Conservation (phyloP, 768 basidiomycete genomes). For the Suillus clintonianus region DNA sequence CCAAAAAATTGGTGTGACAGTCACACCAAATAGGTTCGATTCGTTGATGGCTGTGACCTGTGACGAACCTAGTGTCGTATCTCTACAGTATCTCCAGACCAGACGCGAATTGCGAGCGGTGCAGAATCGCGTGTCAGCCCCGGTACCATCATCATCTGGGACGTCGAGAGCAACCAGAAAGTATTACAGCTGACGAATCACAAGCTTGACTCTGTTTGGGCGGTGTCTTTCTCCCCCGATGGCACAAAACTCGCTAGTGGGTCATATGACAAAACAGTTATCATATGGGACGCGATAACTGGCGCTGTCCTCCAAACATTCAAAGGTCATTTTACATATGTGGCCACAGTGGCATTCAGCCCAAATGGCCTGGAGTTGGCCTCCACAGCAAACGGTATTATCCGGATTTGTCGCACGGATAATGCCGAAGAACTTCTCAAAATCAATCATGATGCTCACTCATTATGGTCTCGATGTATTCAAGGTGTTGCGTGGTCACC, state of each 20-base stretch:
- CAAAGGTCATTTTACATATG: neutral
- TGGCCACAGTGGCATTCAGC: neutral
- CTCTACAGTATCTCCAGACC: conserved; percentile 8
- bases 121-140: no score
- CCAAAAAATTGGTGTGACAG: no score
- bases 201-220: conserved; percentile 19
- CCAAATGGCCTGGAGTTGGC: conserved; percentile 10
- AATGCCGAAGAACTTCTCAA: neutral
- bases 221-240: conserved; percentile 43
- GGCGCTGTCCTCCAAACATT: neutral
- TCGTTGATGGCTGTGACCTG: no score
- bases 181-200: neutral
- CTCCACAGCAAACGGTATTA: neutral
- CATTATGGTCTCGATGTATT: no score
- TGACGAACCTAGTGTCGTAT: no score
- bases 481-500: neutral
- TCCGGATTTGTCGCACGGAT: neutral
- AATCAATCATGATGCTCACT: no score
- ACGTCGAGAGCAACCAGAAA: conserved; percentile 3
- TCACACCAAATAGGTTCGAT: no score
- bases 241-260: conserved; percentile 42
- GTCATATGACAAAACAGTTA: conserved; percentile 28
- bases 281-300: conserved; percentile 4
- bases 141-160: conserved; percentile 16
- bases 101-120: neutral